A percentile compares a stretch with the other conserved stretches of the same genome.
These are phyloP conservation scores for Tolypocladium sp. DNA, from an alignment of 2,329 filamentous ascomycete genomes.

Conservation along the genomic window DNA sequence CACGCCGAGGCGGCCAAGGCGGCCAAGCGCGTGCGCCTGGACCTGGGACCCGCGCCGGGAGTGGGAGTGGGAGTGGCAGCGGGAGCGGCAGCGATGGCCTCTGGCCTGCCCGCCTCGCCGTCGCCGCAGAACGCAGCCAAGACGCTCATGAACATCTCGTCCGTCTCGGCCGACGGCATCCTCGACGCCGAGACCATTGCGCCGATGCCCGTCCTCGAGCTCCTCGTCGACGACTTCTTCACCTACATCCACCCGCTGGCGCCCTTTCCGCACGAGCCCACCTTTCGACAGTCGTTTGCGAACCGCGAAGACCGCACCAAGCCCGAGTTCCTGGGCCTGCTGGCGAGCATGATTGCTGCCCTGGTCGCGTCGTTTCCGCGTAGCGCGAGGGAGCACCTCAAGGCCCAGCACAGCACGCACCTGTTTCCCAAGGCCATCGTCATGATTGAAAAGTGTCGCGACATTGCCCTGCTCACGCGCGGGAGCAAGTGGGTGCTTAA, in stretches of 20 bases:
- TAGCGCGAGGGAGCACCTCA: constrained; percentile 60
- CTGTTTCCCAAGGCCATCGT: constrained; percentile 60
- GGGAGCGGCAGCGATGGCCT: neutral
- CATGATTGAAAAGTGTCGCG: constrained; percentile 62
- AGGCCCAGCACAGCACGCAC: constrained; percentile 51
- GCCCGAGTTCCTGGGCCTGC: constrained; percentile 57
- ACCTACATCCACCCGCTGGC: constrained; percentile 71
- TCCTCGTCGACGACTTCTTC: constrained; percentile 74
- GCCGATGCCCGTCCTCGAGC: constrained; percentile 56
- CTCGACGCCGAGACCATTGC: constrained; percentile 62
- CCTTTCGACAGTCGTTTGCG: constrained; percentile 61
- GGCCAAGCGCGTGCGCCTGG: constrained; percentile 36
- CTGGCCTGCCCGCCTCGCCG: constrained; percentile 18
- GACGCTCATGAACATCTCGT: constrained; percentile 36
- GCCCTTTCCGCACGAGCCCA: constrained; percentile 71
- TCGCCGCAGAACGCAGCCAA: constrained; percentile 39
- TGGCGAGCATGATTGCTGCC: constrained; percentile 65
- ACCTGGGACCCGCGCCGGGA: constrained; percentile 11
- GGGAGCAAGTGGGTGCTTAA: constrained; percentile 43
- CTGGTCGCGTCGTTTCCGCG: constrained; percentile 71
- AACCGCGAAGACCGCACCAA: constrained; percentile 57
- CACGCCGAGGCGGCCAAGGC: constrained; percentile 47
- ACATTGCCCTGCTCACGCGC: constrained; percentile 58
- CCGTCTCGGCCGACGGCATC: constrained; percentile 24
- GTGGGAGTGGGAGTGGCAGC: too few relatives aligned